These are phyloP conservation scores for Sporopachydermia cereana DNA, from an alignment of 1,139 yeast genomes.

Conservation along the genomic window DNA sequence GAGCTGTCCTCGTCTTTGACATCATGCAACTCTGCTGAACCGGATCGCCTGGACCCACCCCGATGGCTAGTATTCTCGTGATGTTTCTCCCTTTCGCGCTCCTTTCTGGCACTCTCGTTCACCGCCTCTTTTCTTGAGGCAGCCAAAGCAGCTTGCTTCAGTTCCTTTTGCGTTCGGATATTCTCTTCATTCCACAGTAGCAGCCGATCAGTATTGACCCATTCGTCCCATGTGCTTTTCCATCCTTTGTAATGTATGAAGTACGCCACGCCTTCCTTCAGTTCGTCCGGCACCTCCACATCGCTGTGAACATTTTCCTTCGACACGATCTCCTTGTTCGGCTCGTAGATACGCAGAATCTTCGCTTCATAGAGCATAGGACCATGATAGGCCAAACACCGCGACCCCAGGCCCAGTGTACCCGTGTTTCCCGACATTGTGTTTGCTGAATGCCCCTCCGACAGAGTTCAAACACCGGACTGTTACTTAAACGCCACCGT, in stretches of 20 bases:
- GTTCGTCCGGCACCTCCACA: slow-evolving; percentile 35
- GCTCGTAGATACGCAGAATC: slow-evolving; percentile 52
- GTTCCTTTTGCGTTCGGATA: slow-evolving; percentile 47
- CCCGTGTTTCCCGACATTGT: too few relatives aligned
- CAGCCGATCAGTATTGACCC: slow-evolving; percentile 70
- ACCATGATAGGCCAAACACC: slow-evolving; percentile 80
- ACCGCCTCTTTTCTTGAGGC: slow-evolving; percentile 19
- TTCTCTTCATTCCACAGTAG: slow-evolving; percentile 63
- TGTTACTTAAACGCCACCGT: too few relatives aligned
- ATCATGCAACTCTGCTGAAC: background rate
- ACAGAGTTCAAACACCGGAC: too few relatives aligned
- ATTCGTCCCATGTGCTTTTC: slow-evolving; percentile 95
- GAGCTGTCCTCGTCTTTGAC: background rate
- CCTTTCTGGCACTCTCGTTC: slow-evolving; percentile 7
- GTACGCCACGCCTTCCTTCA: slow-evolving; percentile 35
- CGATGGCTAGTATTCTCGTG: background rate
- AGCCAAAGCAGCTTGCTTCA: slow-evolving; percentile 39
- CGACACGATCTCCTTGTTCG: slow-evolving; percentile 31
- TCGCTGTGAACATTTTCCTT: slow-evolving; percentile 14
- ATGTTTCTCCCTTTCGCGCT: background rate
- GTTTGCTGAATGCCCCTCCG: too few relatives aligned
- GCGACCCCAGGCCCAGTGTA: too few relatives aligned
- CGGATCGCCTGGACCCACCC: background rate
- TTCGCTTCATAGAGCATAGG: slow-evolving; percentile 87
- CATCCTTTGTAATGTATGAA: slow-evolving; percentile 89